Evolutionary conservation across 1,284 basidiomycete species (phyloP).

Genomic region (Apiotrichum brassicae): DNA sequence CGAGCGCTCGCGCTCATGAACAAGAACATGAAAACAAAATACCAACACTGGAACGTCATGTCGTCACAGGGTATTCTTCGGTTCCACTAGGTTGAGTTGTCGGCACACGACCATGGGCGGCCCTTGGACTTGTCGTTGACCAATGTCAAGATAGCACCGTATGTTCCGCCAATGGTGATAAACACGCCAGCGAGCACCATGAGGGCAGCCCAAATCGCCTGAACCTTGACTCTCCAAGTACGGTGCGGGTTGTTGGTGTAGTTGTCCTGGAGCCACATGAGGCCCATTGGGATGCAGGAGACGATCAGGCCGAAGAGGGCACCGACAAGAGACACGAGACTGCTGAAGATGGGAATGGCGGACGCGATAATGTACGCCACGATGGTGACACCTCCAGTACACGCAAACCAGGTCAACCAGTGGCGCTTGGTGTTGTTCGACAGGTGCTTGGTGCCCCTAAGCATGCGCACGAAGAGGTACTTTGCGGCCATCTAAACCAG

Average conservation of each 20-base stretch:
- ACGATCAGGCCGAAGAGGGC: conserved; percentile 10
- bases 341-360: conserved; percentile 12
- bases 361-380: conserved; percentile 10
- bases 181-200: conserved; percentile 25
- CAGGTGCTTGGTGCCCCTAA: conserved; percentile 55
- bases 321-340: conserved; percentile 20
- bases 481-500: conserved; percentile 41
- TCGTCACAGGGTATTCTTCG: too few relatives aligned
- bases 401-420: conserved; percentile 53
- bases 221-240: not conserved
- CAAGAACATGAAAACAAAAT: too few relatives aligned
- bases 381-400: conserved; percentile 37
- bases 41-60: too few relatives aligned
- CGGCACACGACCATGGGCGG: conserved; percentile 17
- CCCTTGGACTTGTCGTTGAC: conserved; percentile 2
- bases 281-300: conserved; percentile 7
- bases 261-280: conserved; percentile 29
- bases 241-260: conserved; percentile 4
- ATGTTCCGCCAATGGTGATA: conserved; percentile 26
- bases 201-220: conserved; percentile 16
- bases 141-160: conserved; percentile 17
- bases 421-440: conserved; percentile 55
- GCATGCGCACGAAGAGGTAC: conserved; percentile 57
- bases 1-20: too few relatives aligned
- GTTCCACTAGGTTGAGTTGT: conserved; percentile 17